Base-by-base conservation (phyloP, 2,329 filamentous ascomycete species). In the Fusarium aywerte region DNA sequence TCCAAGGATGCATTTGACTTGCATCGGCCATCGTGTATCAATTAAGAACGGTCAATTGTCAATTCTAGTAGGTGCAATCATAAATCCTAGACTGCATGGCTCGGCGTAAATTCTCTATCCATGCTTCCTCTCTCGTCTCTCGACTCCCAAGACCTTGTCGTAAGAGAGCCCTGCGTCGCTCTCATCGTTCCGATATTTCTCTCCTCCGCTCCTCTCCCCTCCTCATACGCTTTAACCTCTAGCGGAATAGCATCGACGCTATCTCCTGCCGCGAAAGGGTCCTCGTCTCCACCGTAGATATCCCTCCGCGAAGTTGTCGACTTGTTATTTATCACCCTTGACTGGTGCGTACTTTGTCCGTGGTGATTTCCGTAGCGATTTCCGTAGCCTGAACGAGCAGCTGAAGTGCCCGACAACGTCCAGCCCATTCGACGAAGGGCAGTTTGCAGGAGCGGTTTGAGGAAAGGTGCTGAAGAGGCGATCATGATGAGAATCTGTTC, bases 401-500 rank as follows among this genome's bases (percentile, higher is more conserved):
- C 25, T 23, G 58, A 62, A 7, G 35, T 56, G 1, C 57, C 57
- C 5, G 57, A 62, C 16, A 62, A 23, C 4, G 57, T 62, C 58
- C 57, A 62, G 3, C 58, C 58, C 57, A 62, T 62, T 8, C 42
- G 20, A n/a, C 62, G 15, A 0, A 62, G 6, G 2, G 48, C 40
- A 5, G 23, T n/a, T 10, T 62, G 58, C 0, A 62, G 57, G 3
- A 62, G 48, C 1, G 57, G 58, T 2, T 62, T 62, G 1, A 64
- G 36, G 1, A 64, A 64, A 1, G 61, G 59, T 0, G 61, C 59
- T 2, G 59, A 64, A 12, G 61, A 64, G 10, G 52, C 52, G 15
- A 64, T 64, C 59, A 64, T 64, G 36, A 64, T 58, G 13, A 64
- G 61, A 13, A 64, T 58, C 29, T 64, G 52, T 18, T 64, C 61